Conservation (phyloP, 2,329 filamentous ascomycete species). For the Daldinia sp. region DNA sequence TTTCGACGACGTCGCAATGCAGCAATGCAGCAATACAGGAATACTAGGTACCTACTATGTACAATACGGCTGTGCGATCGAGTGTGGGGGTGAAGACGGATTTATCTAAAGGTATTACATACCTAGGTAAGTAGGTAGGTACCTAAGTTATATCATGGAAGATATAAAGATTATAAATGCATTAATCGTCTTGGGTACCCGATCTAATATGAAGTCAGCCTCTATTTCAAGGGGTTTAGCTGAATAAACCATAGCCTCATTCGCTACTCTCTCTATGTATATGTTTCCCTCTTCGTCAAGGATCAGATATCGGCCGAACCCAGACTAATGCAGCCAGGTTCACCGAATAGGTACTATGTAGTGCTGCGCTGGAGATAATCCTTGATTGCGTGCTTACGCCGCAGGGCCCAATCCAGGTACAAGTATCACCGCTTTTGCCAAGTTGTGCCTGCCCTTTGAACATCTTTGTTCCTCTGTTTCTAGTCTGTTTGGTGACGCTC, state of each 20-base stretch:
- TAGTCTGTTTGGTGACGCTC: not conserved
- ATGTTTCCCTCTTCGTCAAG: conserved; percentile 5
- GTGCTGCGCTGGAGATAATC: conserved; percentile 7
- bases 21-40: too few relatives aligned
- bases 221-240: not conserved
- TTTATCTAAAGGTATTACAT: too few relatives aligned
- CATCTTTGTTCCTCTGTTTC: conserved; percentile 3
- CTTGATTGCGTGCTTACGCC: conserved; percentile 5
- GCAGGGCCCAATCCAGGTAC: not conserved
- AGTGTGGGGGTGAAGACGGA: too few relatives aligned
- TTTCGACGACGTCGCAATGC: too few relatives aligned
- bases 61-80: too few relatives aligned
- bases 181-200: not conserved
- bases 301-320: not conserved
- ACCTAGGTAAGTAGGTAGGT: too few relatives aligned
- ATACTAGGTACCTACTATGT: too few relatives aligned
- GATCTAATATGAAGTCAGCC: not conserved
- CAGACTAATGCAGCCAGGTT: conserved; percentile 9
- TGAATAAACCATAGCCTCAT: conserved; percentile 5
- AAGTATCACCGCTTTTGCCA: not conserved
- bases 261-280: not conserved
- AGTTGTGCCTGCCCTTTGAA: not conserved
- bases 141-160: too few relatives aligned
- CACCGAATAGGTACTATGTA: not conserved
- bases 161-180: too few relatives aligned